phyloP scores from a whole-genome alignment of 2,329 filamentous ascomycete species.

The Diaporthe longicolla region DNA sequence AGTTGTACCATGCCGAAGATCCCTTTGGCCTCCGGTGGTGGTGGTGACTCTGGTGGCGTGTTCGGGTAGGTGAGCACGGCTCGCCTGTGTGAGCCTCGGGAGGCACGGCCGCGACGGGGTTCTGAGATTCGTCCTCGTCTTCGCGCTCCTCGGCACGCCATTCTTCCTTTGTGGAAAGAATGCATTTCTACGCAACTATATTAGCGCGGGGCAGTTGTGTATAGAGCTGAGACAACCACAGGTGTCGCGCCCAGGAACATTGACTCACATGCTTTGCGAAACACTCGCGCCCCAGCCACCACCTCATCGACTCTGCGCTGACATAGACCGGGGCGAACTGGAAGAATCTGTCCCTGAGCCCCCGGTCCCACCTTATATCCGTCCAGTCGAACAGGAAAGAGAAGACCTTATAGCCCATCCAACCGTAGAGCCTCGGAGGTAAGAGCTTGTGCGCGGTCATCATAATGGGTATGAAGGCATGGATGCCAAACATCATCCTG shows the following conservation, averaged over 20 bases:
- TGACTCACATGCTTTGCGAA: conserved; percentile 59
- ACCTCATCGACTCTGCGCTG: conserved; percentile 89
- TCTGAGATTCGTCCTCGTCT: conserved; percentile 63
- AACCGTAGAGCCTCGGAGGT: conserved; percentile 79
- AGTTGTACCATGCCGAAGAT: conserved; percentile 84
- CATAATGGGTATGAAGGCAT: conserved; percentile 95
- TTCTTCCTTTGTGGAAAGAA: conserved; percentile 83
- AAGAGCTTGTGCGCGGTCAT: conserved; percentile 82
- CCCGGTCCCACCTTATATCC: conserved; percentile 87
- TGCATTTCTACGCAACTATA: conserved; percentile 77
- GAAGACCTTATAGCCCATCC: conserved; percentile 90
- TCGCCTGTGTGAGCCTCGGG: conserved; percentile 29
- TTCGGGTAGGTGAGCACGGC: conserved; percentile 38
- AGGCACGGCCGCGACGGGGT: conserved; percentile 40
- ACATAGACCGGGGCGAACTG: conserved; percentile 94
- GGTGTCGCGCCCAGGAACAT: not conserved
- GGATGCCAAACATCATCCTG: conserved; percentile 87
- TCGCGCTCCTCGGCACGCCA: conserved; percentile 72
- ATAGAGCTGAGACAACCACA: not conserved
- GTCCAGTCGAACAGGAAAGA: conserved; percentile 91
- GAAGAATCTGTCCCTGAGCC: conserved; percentile 85
- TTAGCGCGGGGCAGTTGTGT: not conserved
- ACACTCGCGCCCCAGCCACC: conserved; percentile 82
- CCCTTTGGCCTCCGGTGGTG: conserved; percentile 59
- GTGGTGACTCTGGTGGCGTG: conserved; percentile 45